Conservation (phyloP, 2,329 filamentous ascomycete species). For the Diaporthe citriasiana region DNA sequence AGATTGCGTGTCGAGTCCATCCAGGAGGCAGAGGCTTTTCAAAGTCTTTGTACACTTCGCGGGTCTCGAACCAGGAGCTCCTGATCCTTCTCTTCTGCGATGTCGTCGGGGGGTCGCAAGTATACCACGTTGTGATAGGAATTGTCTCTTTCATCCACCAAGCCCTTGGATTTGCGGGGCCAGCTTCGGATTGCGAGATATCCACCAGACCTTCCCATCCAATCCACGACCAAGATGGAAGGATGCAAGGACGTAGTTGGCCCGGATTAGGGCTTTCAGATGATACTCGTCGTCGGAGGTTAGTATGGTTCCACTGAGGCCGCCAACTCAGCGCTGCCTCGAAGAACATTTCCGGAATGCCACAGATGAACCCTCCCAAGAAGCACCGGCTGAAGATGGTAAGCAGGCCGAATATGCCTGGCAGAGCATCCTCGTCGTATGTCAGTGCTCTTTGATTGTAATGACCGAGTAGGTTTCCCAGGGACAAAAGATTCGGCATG, state of each 20-base stretch:
- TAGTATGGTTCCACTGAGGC: background rate
- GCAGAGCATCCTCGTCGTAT: background rate
- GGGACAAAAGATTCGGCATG: background rate
- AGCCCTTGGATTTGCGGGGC: background rate
- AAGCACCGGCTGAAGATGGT: conserved; percentile 12
- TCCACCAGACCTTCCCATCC: background rate
- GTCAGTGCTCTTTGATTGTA: background rate
- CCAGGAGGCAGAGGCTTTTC: background rate
- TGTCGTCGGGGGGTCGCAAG: background rate
- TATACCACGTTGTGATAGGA: background rate
- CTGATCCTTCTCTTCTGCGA: background rate
- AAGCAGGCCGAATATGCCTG: background rate
- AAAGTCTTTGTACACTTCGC: background rate
- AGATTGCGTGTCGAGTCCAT: background rate
- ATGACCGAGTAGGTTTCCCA: background rate
- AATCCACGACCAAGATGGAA: conserved; percentile 6
- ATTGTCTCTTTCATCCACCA: background rate
- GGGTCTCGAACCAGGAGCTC: background rate
- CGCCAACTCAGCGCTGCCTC: conserved; percentile 12
- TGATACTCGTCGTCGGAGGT: background rate
- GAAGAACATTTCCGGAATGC: conserved; percentile 18
- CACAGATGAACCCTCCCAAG: background rate
- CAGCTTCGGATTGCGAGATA: background rate
- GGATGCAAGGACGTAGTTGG: background rate
- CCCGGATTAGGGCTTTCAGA: background rate